Evolutionary conservation across 257 asterid species (phyloP).

Genomic region (Jasminum sambac): DNA sequence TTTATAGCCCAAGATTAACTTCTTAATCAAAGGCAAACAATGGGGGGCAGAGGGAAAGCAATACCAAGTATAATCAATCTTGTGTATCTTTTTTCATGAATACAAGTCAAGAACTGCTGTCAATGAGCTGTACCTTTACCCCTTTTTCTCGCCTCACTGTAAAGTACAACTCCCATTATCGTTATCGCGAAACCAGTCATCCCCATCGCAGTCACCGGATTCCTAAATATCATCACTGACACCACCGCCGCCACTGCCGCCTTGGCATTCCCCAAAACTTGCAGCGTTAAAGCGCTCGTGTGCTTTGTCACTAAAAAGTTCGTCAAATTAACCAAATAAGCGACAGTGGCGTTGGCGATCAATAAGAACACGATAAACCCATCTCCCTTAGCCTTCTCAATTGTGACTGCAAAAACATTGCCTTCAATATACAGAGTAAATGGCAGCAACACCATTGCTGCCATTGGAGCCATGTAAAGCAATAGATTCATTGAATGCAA

Average conservation of each 20-base stretch:
- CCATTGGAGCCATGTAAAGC: conserved; percentile 98
- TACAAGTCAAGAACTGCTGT: conserved; percentile 27
- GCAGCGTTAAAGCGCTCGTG: conserved; percentile 88
- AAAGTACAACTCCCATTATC: conserved; percentile 91
- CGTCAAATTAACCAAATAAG: conserved; percentile 85
- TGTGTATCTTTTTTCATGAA: conserved; percentile 16
- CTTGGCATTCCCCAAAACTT: conserved; percentile 94
- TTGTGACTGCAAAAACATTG: conserved; percentile 58
- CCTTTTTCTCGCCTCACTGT: conserved; percentile 96
- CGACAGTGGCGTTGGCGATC: conserved; percentile 76
- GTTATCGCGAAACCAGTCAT: conserved; percentile 84
- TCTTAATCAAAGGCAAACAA: conserved; percentile 26
- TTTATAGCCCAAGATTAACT: conserved; percentile 34
- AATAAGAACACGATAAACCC: conserved; percentile 66
- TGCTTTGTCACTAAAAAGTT: conserved; percentile 93
- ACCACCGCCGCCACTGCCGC: conserved; percentile 96
- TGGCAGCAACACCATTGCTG: conserved; percentile 76
- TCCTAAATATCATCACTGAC: conserved; percentile 86
- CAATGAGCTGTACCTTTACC: conserved; percentile 75
- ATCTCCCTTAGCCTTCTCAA: conserved; percentile 67
- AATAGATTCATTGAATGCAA: conserved; percentile 92
- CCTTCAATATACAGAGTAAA: conserved; percentile 86
- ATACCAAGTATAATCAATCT: conserved; percentile 18
- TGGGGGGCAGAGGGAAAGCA: conserved; percentile 13
- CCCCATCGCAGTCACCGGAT: conserved; percentile 96